These are phyloP conservation scores for Nadsonia starkeyi-henricii DNA, from an alignment of 1,139 yeast species.

Conservation along the genomic window DNA sequence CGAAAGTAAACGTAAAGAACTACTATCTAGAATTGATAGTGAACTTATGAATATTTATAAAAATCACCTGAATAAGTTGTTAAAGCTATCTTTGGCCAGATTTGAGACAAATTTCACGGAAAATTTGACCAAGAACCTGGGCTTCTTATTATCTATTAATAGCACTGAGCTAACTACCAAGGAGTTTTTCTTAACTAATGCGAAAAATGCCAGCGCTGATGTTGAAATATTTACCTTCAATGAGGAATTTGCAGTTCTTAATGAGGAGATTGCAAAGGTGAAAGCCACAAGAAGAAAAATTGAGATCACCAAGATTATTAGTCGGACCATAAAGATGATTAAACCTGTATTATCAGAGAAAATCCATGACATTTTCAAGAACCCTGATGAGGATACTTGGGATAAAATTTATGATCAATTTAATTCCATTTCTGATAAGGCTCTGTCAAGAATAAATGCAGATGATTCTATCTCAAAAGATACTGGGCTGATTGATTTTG, in stretches of 20 bases:
- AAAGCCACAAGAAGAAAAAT: constrained; percentile 19
- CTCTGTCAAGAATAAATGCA: constrained; percentile 14
- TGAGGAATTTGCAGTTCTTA: constrained; percentile 13
- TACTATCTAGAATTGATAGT: constrained; percentile 25
- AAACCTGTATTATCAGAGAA: constrained; percentile 17
- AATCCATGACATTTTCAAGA: constrained; percentile 19
- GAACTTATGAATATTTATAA: constrained; percentile 28
- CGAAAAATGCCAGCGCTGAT: constrained; percentile 16
- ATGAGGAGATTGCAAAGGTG: constrained; percentile 18
- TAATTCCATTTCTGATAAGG: constrained; percentile 25
- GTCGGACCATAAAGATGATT: constrained; percentile 17
- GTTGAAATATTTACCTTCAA: constrained; percentile 15
- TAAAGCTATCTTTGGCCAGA: constrained; percentile 1
- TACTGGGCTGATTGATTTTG: constrained; percentile 38
- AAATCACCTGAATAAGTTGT: constrained; percentile 20
- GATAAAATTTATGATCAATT: constrained; percentile 40
- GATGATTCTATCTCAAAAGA: constrained; percentile 14
- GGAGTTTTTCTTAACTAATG: constrained; percentile 12
- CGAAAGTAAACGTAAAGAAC: constrained; percentile 39
- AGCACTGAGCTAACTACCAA: constrained; percentile 10
- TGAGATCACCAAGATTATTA: constrained; percentile 23
- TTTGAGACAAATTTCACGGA: constrained; percentile 3
- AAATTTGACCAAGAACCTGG: constrained; percentile 4
- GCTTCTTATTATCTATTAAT: constrained; percentile 10
- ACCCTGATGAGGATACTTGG: constrained; percentile 47